A percentile compares a stretch with the other conserved stretches of the same genome.
Evolutionary conservation across 2,329 filamentous ascomycete genomes (phyloP).

Genomic region (Alternaria burnsii): DNA sequence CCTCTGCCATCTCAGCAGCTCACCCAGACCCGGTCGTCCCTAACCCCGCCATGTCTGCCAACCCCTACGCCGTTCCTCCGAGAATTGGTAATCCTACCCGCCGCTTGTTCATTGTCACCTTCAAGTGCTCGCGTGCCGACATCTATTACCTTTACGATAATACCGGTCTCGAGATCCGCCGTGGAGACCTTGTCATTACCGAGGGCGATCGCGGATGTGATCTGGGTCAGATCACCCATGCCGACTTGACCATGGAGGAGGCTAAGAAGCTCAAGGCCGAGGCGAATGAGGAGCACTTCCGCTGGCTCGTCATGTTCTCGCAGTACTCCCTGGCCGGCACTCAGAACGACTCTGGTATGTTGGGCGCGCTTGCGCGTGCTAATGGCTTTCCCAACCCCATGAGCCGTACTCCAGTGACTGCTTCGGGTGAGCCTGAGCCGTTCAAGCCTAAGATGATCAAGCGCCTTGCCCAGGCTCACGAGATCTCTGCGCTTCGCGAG

Average conservation of each 20-base stretch:
- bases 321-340: conserved; percentile 57
- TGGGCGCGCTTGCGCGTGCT: conserved; percentile 50
- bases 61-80: conserved; percentile 47
- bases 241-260: conserved; percentile 85
- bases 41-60: conserved; percentile 34
- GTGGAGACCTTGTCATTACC: conserved; percentile 94
- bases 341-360: conserved; percentile 60
- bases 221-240: conserved; percentile 87
- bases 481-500: conserved; percentile 86
- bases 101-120: conserved; percentile 83
- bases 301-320: conserved; percentile 99
- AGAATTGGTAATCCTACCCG: conserved; percentile 42
- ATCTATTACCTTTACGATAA: conserved; percentile 98
- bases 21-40: conserved; percentile 45
- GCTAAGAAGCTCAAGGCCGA: conserved; percentile 91
- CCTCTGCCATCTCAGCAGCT: conserved; percentile 47
- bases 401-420: conserved; percentile 58
- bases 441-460: conserved; percentile 94
- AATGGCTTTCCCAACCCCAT: conserved; percentile 42
- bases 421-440: conserved; percentile 67
- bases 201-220: conserved; percentile 97
- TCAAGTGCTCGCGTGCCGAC: conserved; percentile 95
- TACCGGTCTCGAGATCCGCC: conserved; percentile 87
- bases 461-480: conserved; percentile 88
- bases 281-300: conserved; percentile 94